phyloP scores from a whole-genome alignment of 2,329 filamentous ascomycete genomes.

The Esteya vermicola region DNA sequence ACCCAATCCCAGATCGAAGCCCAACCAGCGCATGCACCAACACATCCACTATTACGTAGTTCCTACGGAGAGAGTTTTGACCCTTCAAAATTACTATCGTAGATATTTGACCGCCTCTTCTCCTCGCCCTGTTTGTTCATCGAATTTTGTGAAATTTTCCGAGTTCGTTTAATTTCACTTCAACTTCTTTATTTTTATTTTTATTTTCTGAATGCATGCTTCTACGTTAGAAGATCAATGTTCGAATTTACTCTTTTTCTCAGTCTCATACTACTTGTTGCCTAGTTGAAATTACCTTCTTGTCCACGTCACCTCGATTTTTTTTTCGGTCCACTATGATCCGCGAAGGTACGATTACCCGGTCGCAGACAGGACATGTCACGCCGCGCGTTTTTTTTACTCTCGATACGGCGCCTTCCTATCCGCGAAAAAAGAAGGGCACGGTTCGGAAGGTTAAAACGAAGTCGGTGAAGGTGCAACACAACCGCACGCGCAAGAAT shows the following conservation, averaged over 20 bases:
- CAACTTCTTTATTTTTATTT: background rate
- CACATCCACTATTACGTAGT: too few species aligned
- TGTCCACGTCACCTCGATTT: background rate
- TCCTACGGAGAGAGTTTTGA: too few species aligned
- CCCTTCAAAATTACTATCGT: too few species aligned
- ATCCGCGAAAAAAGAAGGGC: too few species aligned
- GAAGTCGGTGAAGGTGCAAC: too few species aligned
- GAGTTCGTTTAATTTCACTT: too few species aligned
- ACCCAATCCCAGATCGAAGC: too few species aligned
- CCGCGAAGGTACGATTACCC: conserved; percentile 36
- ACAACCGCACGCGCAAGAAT: conserved; percentile 25
- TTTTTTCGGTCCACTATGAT: conserved; percentile 21
- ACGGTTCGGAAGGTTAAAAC: too few species aligned
- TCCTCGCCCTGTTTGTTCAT: too few species aligned
- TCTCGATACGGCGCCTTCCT: conserved; percentile 33
- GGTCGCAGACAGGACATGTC: conserved; percentile 36
- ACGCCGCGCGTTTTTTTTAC: conserved; percentile 36
- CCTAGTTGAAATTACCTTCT: background rate
- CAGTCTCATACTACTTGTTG: background rate
- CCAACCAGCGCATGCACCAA: too few species aligned
- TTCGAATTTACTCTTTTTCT: background rate
- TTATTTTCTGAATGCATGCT: background rate
- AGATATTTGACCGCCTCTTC: too few species aligned
- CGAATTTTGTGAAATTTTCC: too few species aligned
- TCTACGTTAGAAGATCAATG: background rate